Percentiles rank a stretch among this genome's conserved stretches.
Evolutionary conservation across 345 rosid genomes (phyloP).

Genomic region (Pistacia vera): DNA sequence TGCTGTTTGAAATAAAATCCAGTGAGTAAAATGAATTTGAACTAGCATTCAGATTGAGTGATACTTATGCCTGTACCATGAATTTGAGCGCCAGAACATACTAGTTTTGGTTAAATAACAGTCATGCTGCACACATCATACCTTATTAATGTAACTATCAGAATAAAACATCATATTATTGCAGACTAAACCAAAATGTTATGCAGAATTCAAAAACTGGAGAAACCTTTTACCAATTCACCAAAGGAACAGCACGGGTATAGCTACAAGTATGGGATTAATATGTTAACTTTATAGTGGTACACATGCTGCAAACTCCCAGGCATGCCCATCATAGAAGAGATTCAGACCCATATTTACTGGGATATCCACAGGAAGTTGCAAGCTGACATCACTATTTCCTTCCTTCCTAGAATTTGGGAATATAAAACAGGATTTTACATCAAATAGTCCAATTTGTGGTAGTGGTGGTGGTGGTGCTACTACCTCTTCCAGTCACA

Average conservation of each 20-base stretch:
- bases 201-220: neutral
- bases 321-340: neutral
- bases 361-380: neutral
- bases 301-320: neutral
- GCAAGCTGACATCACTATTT: neutral
- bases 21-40: constrained; percentile 5
- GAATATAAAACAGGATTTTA: neutral
- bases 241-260: neutral
- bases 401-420: neutral
- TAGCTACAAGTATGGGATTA: neutral
- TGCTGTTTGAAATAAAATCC: neutral
- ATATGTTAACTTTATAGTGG: neutral
- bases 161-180: neutral
- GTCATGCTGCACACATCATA: neutral
- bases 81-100: neutral
- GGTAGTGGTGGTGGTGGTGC: neutral
- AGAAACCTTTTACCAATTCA: neutral
- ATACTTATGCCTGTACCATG: too few relatives aligned
- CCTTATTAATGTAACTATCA: neutral
- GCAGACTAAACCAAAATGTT: neutral
- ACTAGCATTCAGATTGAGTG: neutral
- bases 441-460: neutral
- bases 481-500: neutral
- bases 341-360: neutral
- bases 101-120: neutral